Conservation (phyloP, 2,329 filamentous ascomycete species). For the Claviceps cyperi region DNA sequence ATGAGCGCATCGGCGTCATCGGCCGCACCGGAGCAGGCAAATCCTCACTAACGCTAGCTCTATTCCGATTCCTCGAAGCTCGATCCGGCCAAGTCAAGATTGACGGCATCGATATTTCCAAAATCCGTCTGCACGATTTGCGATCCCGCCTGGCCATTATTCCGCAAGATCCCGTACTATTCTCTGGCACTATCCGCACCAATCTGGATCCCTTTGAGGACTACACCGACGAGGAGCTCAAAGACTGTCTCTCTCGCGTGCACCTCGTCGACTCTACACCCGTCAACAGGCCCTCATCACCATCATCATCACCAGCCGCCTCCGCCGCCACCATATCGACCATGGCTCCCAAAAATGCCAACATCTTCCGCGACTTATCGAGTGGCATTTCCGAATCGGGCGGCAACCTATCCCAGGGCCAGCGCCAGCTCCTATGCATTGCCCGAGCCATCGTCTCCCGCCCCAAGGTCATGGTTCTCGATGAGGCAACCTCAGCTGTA, state of each 20-base stretch:
- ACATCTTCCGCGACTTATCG: conserved; percentile 48
- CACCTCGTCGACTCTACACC: conserved; percentile 43
- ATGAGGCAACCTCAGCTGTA: conserved; percentile 67
- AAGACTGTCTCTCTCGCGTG: conserved; percentile 54
- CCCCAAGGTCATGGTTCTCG: conserved; percentile 65
- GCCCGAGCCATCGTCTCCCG: conserved; percentile 57
- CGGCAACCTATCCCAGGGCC: conserved; percentile 61
- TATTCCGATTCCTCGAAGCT: conserved; percentile 66
- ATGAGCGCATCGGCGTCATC: conserved; percentile 61
- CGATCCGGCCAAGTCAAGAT: conserved; percentile 51
- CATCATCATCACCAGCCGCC: no score
- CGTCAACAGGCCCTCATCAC: conserved; percentile 22
- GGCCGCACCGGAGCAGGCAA: conserved; percentile 69
- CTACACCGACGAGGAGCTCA: conserved; percentile 52
- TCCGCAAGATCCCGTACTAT: conserved; percentile 66
- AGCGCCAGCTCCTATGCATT: conserved; percentile 62
- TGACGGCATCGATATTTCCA: conserved; percentile 62
- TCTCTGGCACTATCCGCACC: conserved; percentile 61
- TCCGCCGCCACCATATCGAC: conserved; percentile 15
- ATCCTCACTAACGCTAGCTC: conserved; percentile 57
- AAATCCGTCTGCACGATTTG: conserved; percentile 53
- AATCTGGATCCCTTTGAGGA: conserved; percentile 68
- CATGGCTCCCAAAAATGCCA: conserved; percentile 36
- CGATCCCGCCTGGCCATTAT: conserved; percentile 68
- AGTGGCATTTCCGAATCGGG: conserved; percentile 57